Evolutionary conservation across 129 eudicot genomes (phyloP), one percentile per base, ranked within the genome.

Genomic region (Rutidosis leptorrhynchoides): DNA sequence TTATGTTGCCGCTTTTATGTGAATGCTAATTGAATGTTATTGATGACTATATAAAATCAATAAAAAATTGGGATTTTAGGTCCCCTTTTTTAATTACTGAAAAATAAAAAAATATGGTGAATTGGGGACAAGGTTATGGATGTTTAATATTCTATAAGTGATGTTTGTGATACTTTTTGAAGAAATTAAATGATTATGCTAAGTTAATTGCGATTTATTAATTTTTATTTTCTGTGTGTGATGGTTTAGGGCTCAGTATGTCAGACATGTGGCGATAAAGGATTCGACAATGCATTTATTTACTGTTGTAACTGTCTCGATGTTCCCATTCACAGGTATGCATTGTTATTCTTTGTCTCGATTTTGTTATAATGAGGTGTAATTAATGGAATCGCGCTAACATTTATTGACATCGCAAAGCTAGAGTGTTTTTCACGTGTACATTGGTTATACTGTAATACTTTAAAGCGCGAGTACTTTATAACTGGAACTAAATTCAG

Each of bases 191-290:
- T 29, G 4, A 42, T 42, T 42, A 42, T 45, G 52, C 11, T 45
- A 45, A 45, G 2, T 35, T 35, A 0, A 16, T 46, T 46, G 53
- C 7, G 19, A 46, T 46, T 15, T 45, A 9, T 43, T 43, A 43
- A 10, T 3, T 28, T 9, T 20, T 16, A 9, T 42, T 46, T 46
- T 5, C 3, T n/a, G 0, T n/a, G 6, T 46, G 7, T 46, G 28
- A 20, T 69, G 40, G 53, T 71, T 20, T 58, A 81, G 86, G 90
- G 5, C 46, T 54, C 55, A 15, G 25, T 84, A 42, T 85, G 87
- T 57, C 76, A 52, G 49, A 67, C 75, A 7, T 85, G 90, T 76
- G 90, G 90, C 14, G 84, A 69, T 43, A 35, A 26, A 72, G 90
- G 87, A 76, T 63, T 65, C 45, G 14, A 40, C 3, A 79, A 79